Conservation (phyloP, 768 basidiomycete species). For the Lactarius hatsudake region DNA sequence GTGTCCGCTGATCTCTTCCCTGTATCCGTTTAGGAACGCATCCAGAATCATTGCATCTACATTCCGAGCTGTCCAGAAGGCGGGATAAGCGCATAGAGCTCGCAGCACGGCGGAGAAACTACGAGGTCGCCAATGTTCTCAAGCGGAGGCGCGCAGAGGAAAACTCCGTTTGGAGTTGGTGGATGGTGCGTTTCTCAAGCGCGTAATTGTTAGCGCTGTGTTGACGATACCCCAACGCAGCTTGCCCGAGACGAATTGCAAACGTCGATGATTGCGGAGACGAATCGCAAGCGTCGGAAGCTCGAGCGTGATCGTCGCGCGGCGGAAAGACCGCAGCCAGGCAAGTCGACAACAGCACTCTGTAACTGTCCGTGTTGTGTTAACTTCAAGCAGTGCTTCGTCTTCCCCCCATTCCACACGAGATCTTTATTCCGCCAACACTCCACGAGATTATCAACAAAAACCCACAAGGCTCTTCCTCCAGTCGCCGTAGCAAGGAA, state of each 20-base stretch:
- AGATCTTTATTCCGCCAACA: slow-evolving; percentile 55
- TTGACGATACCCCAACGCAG: slow-evolving; percentile 38
- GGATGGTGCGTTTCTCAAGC: slow-evolving; percentile 44
- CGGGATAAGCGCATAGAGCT: slow-evolving; percentile 80
- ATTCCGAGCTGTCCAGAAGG: slow-evolving; percentile 72
- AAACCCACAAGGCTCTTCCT: slow-evolving; percentile 45
- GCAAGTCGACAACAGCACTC: slow-evolving; percentile 41
- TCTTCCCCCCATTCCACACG: slow-evolving; percentile 53
- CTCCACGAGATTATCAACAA: slow-evolving; percentile 66
- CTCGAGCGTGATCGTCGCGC: slow-evolving; percentile 84
- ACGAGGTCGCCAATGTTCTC: slow-evolving; percentile 60
- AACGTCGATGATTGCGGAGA: slow-evolving; percentile 85
- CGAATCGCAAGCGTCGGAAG: slow-evolving; percentile 78
- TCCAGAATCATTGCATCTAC: slow-evolving; percentile 81
- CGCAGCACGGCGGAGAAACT: slow-evolving; percentile 68
- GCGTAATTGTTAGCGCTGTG: slow-evolving; percentile 2
- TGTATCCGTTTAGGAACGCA: slow-evolving; percentile 58
- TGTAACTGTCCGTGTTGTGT: neutral
- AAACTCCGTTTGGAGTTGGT: slow-evolving; percentile 81
- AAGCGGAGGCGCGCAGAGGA: slow-evolving; percentile 70
- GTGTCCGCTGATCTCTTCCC: slow-evolving; percentile 6
- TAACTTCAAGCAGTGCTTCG: slow-evolving; percentile 47
- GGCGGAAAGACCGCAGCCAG: slow-evolving; percentile 69
- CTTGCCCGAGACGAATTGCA: slow-evolving; percentile 75
- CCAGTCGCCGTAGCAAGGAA: slow-evolving; percentile 26